Conservation (phyloP, 352 stramenopile genomes). For the Pythium brassicae region DNA sequence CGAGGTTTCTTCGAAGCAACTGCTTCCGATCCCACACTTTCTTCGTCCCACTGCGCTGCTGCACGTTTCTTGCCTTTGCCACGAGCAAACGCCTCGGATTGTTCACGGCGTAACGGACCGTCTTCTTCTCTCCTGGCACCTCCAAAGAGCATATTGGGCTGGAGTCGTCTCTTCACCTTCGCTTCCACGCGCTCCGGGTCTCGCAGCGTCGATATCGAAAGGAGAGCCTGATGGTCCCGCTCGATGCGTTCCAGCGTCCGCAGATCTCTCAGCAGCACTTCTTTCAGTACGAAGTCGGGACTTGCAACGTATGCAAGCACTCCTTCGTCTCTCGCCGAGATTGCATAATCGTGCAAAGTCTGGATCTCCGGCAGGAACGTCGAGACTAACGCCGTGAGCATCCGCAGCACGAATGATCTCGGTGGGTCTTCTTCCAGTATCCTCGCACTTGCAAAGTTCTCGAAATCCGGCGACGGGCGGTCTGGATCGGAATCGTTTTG, state of each 20-base stretch:
- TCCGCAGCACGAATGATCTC: conserved; percentile 24
- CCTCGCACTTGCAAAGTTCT: not conserved
- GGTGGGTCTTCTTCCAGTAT: conserved; percentile 4
- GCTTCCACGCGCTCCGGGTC: conserved; percentile 34
- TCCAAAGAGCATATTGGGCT: conserved; percentile 40
- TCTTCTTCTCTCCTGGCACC: not conserved
- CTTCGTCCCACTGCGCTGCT: not conserved
- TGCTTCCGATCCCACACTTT: not conserved
- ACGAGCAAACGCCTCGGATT: not conserved
- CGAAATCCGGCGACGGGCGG: not conserved
- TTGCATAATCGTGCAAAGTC: conserved; percentile 14
- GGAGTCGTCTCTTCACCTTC: conserved; percentile 41
- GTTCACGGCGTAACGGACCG: not conserved
- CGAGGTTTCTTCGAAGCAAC: conserved; percentile 1
- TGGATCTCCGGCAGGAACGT: conserved; percentile 27
- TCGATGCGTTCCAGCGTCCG: conserved; percentile 41
- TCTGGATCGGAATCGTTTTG: not conserved
- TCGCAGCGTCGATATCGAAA: conserved; percentile 47
- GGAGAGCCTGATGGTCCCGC: conserved; percentile 41
- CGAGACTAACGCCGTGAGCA: conserved; percentile 33
- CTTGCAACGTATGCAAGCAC: conserved; percentile 19
- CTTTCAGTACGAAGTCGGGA: conserved; percentile 24
- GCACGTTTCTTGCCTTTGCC: conserved; percentile 20
- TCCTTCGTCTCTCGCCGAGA: conserved; percentile 14
- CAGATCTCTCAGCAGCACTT: conserved; percentile 33